Evolutionary conservation across 2,329 filamentous ascomycete species (phyloP).

Genomic region (Botryotinia globosa): DNA sequence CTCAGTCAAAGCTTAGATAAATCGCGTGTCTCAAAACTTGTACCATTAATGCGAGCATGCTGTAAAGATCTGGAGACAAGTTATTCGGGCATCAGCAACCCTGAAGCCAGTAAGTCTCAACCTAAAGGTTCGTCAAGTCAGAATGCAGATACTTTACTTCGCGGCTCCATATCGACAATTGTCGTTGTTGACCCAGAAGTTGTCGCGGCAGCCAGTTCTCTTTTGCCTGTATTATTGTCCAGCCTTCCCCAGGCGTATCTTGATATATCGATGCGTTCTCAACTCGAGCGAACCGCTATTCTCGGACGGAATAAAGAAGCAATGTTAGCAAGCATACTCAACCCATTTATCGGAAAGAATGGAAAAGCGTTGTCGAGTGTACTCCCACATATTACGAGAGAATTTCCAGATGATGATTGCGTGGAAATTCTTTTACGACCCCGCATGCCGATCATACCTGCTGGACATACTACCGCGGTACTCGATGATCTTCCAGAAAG

Average conservation of each 20-base stretch:
- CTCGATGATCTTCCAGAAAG: conserved; percentile 3
- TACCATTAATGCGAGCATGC: conserved; percentile 61
- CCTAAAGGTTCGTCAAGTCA: conserved; percentile 39
- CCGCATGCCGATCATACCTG: conserved; percentile 47
- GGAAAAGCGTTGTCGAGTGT: conserved; percentile 69
- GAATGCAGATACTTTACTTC: conserved; percentile 72
- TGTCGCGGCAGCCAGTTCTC: conserved; percentile 52
- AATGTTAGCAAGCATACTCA: conserved; percentile 79
- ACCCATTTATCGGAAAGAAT: conserved; percentile 65
- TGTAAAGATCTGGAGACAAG: conserved; percentile 69
- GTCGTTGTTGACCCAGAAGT: conserved; percentile 47
- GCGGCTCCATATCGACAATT: conserved; percentile 30
- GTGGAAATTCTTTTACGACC: conserved; percentile 68
- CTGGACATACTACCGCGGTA: conserved; percentile 4
- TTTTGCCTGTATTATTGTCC: conserved; percentile 63
- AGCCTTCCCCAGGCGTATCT: conserved; percentile 64
- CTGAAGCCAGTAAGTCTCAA: conserved; percentile 35
- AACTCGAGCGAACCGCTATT: conserved; percentile 79
- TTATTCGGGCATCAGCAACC: conserved; percentile 36
- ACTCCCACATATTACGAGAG: conserved; percentile 71
- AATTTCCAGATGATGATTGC: conserved; percentile 59
- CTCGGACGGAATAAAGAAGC: conserved; percentile 65
- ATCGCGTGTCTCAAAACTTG: conserved; percentile 60
- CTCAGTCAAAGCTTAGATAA: conserved; percentile 61
- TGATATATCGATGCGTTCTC: conserved; percentile 67